Evolutionary conservation across 2,329 filamentous ascomycete genomes (phyloP), one percentile per base, ranked within the genome.

Genomic region (Pseudopithomyces chartarum): DNA sequence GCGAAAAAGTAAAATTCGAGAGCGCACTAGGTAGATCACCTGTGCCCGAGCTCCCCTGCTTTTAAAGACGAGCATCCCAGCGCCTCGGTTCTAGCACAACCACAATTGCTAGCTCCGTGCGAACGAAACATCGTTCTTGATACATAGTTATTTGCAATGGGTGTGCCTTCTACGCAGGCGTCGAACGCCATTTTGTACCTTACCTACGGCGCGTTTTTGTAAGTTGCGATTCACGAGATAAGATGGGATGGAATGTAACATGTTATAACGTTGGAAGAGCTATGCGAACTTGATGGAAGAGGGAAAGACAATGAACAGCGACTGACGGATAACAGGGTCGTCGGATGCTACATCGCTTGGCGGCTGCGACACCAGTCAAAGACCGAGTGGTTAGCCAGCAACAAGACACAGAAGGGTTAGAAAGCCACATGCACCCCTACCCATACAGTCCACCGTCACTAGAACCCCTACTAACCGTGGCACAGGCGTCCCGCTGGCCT

Each of bases 141-240:
- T 38, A 38, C 12, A 38, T 13, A 13, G n/a, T 38, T 13, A 13
- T 12, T 13, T 45, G 61, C 40, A 46, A 95, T 94, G 91, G 89
- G 89, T 19, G 84, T 88, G 64, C 90, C 90, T 56, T 93, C 91
- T 1, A 86, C 81, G 54, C 79, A 84, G 82, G 90, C 90, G 71
- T 93, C 90, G 32, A 92, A 94, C 80, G 90, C 90, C 81, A 82
- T 94, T 73, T 89, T 95, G 73, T 94, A 93, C 73, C 79, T 91
- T 52, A 91, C 89, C 48, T 93, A 92, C 79, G 89, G 84, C 61
- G 80, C 82, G 48, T 95, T 95, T 73, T 79, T 95, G 91, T 94
- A 80, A 55, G 85, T 67, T 34, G 46, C n/a, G 20, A 26, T 29
- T 29, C 26, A 29, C 26, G 26, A 29, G 26, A 29, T 8, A 8